These are phyloP conservation scores for Plenodomus lindquistii DNA, from an alignment of 2,329 filamentous ascomycete species.

Conservation along the genomic window DNA sequence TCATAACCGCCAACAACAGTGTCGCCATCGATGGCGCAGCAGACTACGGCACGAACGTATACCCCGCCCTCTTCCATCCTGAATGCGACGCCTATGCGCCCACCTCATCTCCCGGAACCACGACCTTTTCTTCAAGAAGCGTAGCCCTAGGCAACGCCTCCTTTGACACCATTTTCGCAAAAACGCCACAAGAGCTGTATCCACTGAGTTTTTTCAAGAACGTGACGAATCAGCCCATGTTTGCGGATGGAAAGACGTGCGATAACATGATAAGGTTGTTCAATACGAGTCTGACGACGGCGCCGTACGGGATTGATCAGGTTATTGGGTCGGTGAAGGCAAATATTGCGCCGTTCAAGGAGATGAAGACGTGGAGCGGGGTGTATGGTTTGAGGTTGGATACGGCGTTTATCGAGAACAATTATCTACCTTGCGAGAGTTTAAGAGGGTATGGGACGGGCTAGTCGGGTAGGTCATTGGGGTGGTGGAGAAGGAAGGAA, in stretches of 20 bases:
- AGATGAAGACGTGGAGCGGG: constrained; percentile 32
- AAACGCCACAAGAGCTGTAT: constrained; percentile 29
- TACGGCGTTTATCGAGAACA: constrained; percentile 48
- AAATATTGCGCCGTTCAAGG: constrained; percentile 32
- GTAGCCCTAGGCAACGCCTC: constrained; percentile 19
- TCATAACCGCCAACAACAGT: constrained; percentile 51
- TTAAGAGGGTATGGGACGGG: constrained; percentile 31
- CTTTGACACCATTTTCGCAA: constrained; percentile 21
- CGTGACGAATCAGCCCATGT: constrained; percentile 59
- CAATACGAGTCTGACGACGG: constrained; percentile 50
- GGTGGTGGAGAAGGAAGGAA: background rate
- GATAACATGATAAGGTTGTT: constrained; percentile 53
- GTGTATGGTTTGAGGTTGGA: constrained; percentile 44
- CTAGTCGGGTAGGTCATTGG: too few relatives aligned
- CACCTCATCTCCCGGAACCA: constrained; percentile 23
- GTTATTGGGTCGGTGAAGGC: constrained; percentile 41
- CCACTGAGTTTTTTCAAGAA: constrained; percentile 53
- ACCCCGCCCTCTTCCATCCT: constrained; percentile 52
- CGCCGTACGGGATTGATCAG: constrained; percentile 32
- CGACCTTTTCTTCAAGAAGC: constrained; percentile 25
- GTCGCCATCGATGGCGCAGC: constrained; percentile 52
- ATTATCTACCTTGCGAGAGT: constrained; percentile 39
- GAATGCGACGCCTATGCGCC: constrained; percentile 55
- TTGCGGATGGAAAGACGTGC: constrained; percentile 48
- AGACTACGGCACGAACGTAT: constrained; percentile 53